Base-by-base conservation (phyloP, 2,329 filamentous ascomycete genomes). In the Stagonosporopsis vannaccii region DNA sequence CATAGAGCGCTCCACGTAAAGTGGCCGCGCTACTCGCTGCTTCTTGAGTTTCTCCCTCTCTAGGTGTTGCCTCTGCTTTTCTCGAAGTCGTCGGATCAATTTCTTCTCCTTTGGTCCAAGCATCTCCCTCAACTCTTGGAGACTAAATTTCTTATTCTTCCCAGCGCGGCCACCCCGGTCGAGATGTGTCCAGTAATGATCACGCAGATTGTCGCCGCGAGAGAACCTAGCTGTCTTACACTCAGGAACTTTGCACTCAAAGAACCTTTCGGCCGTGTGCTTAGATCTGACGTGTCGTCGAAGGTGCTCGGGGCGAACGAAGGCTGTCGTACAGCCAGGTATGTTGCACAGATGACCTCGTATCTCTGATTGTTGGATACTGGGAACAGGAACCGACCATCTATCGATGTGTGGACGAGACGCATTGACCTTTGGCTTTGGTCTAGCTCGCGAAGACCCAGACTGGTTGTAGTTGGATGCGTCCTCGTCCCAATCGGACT, bases 141-240 rank as follows among this genome's bases (percentile, higher is more conserved):
- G 17, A 1, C 22, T 46, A 52, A 60, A 63, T 52, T 69, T 70
- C 1, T 32, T 37, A 25, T 69, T 69, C 36, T 58, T 62, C 0
- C 67, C 63, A 23, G 37, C 22, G 6, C 63, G 58, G 1, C 66
- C 66, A 7, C 62, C 63, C 8, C 60, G 48, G 1, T 53, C 23
- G 5, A 70, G n/a, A 42, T 70, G 67, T 17, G 66, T 69, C 58
- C 63, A 66, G 51, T 70, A 70, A 26, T 70, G 67, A 15, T 67
- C 61, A 0, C 64, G 60, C 9, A 66, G 36, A 42, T 70, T 70
- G 41, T 70, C 67, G 2, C 62, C 60, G n/a, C 67, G 63, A 1
- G 58, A 59, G 33, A 70, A 70, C 11, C 20, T 20, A 2, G 19
- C 20, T 22, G 33, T 57, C 2, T 7, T 12, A 37, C 67, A 70